Base-by-base conservation (phyloP, 2,329 filamentous ascomycete genomes). In the Ophiostoma ulmi region DNA sequence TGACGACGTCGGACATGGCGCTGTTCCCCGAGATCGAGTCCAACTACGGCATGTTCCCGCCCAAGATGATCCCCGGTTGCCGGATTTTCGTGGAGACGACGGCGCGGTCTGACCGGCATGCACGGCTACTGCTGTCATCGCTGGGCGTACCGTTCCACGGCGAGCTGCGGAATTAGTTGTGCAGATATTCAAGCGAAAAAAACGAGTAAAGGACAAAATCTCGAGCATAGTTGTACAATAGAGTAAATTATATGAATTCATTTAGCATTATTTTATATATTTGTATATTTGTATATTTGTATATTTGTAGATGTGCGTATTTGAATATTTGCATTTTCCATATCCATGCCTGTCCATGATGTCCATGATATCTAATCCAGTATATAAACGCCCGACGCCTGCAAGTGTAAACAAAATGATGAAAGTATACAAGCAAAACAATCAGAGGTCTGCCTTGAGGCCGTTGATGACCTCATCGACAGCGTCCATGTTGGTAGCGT, bases 21-120 rank as follows among this genome's bases (percentile, higher is more conserved):
- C 83, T 92, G 74, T 99, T 98, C 81, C 95, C 95, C 0, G 95
- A 99, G 82, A 87, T 99, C 65, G 94, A 97, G 80, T 88, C 93
- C 76, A 97, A 97, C 83, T 97, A 95, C 78, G 92, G 38, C 41
- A 85, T 88, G 81, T 88, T 87, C 76, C 86, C 86, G 64, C 80
- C 84, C 70, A 83, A 83, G 81, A 90, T 95, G 90, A 91, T 97
- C 75, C 92, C 94, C 20, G 93, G 93, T 78, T 91, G 90, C 78
- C 88, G 95, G 76, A 87, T 97, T 75, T 91, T 90, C 71, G 85
- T 97, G 70, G 90, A 95, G 80, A 97, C 94, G 0, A 90, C 90
- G 38, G 94, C 92, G 61, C 93, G 85, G 36, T 94, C 91, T 38
- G 93, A 97, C 79, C 89, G 90, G 76, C 93, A 97, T 76, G 94